Evolutionary conservation across 2,329 filamentous ascomycete genomes (phyloP), one percentile per base, ranked within the genome.

Genomic region (Cladosporium cucumerinum): DNA sequence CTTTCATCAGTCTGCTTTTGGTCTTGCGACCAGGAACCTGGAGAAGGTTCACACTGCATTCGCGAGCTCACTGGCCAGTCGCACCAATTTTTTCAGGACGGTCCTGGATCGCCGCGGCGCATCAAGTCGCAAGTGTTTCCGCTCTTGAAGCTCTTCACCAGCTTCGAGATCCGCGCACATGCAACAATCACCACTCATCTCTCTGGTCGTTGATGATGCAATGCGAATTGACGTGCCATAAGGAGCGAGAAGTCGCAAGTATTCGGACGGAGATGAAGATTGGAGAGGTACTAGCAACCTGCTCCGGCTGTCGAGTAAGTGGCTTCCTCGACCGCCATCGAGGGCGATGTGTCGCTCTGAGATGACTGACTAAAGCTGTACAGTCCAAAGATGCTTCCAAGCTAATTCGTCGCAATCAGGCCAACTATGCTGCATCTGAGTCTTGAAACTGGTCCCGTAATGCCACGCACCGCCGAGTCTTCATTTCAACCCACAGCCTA

Each of bases 1-100:
- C 46, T 60, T 52, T 61, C 58, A 61, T 51, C 58, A 61, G 46
- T 49, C 25, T 61, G 58, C 21, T 51, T 49, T 11, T 61, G 58
- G 28, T 32, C 43, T 21, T 49, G 21, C 12, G n/a, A 32, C 28
- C 58, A 16, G 26, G 23, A 30, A 30, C 46, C 46, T 61, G 58
- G 30, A 61, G 58, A 61, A 51, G 58, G 32, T 39, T 32, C 30
- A 32, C 34, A 16, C 2, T 16, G 14, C 11, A 3, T 36, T 16
- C 14, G 14, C 34, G 1, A 34, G 3, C 11, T 12, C 32, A 34
- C 32, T 11, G 32, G 32, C 32, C 32, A n/a, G n/a, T n/a, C n/a
- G n/a, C n/a, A n/a, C n/a, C n/a, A n/a, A n/a, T n/a, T n/a, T n/a
- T n/a, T n/a, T n/a, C n/a, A n/a, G n/a, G 3, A 12, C 6, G 11